phyloP scores from a whole-genome alignment of 768 basidiomycete species.

The Serendipita indica region DNA sequence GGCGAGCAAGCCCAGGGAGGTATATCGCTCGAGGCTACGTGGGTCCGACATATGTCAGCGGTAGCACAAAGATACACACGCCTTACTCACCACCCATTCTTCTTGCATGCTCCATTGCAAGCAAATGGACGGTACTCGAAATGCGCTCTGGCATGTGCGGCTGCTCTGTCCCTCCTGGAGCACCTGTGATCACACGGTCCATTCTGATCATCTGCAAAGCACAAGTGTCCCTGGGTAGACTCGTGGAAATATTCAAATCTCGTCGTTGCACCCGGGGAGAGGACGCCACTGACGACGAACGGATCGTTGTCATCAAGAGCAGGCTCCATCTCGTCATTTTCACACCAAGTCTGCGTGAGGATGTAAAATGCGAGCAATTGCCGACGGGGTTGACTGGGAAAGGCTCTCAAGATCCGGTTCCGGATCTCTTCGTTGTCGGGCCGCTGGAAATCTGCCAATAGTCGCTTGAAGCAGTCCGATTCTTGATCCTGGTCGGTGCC shows the following conservation, averaged over 20 bases:
- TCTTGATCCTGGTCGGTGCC: no score
- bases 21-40: background rate
- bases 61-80: background rate
- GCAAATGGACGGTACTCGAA: constrained; percentile 1
- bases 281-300: background rate
- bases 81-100: background rate
- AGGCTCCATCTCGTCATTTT: background rate
- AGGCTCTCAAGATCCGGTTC: no score
- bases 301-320: background rate
- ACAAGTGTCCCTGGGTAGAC: background rate
- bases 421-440: no score
- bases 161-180: background rate
- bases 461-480: no score
- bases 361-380: background rate
- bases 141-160: background rate
- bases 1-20: background rate
- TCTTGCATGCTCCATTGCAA: background rate
- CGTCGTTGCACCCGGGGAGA: background rate
- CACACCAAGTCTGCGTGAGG: background rate
- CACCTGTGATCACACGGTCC: background rate
- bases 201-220: background rate
- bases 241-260: background rate
- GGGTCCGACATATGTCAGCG: background rate
- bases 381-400: background rate
- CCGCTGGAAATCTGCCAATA: no score